Percentiles rank a stretch among this genome's conserved stretches.
Evolutionary conservation across 2,329 filamentous ascomycete species (phyloP).

Genomic region (Neurospora sp.): DNA sequence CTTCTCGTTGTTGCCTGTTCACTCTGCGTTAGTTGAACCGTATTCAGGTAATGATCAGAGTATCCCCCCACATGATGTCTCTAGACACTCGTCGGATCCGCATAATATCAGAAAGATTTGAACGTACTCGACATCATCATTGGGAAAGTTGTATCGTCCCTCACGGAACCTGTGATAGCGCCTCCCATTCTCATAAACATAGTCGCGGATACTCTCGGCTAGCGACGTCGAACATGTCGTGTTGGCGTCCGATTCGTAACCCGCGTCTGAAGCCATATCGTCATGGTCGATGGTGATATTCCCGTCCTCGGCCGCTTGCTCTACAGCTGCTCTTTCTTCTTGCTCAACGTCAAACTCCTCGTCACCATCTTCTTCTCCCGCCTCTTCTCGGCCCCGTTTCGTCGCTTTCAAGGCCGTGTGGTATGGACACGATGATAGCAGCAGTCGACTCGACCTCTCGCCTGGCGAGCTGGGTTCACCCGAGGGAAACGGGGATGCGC

Average conservation of each 20-base stretch:
- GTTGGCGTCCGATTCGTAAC: slow-evolving; percentile 21
- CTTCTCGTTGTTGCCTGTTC: slow-evolving; percentile 43
- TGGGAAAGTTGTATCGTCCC: slow-evolving; percentile 47
- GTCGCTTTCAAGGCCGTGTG: neutral
- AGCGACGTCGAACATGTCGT: slow-evolving; percentile 24
- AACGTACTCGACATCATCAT: slow-evolving; percentile 43
- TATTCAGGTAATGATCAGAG: neutral
- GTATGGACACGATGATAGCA: neutral
- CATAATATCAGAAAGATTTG: neutral
- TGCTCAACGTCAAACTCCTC: slow-evolving; percentile 6
- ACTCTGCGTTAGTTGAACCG: neutral
- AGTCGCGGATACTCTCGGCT: slow-evolving; percentile 34
- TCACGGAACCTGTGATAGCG: slow-evolving; percentile 47
- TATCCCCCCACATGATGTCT: neutral
- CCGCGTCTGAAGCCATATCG: slow-evolving; percentile 20
- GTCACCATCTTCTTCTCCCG: slow-evolving; percentile 3
- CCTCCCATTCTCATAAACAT: slow-evolving; percentile 46
- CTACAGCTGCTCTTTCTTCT: slow-evolving; percentile 15
- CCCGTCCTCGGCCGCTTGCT: slow-evolving; percentile 19
- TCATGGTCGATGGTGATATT: slow-evolving; percentile 21
- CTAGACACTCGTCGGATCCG: neutral
- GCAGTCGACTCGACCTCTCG: neutral
- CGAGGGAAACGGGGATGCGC: neutral
- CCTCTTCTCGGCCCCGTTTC: neutral
- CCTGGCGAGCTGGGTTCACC: neutral